These are phyloP conservation scores for Curvularia verruculosa DNA, from an alignment of 2,329 filamentous ascomycete genomes.

Conservation along the genomic window DNA sequence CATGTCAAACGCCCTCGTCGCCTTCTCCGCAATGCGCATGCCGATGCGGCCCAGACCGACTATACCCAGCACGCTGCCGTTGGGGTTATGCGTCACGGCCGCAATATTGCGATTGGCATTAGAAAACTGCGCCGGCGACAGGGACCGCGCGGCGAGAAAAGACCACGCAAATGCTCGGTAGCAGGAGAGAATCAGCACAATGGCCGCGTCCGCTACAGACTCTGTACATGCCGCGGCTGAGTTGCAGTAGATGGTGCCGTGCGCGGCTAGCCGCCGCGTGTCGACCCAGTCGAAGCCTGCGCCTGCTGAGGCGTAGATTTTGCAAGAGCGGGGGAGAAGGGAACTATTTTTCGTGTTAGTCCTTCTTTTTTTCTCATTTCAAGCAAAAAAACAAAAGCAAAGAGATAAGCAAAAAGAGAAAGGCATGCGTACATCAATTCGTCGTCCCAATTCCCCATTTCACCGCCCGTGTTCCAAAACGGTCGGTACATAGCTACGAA, in stretches of 20 bases:
- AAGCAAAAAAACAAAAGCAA: neutral
- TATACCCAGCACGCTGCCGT: slow-evolving; percentile 66
- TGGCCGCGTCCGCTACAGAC: slow-evolving; percentile 73
- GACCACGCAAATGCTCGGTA: slow-evolving; percentile 74
- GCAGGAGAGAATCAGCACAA: slow-evolving; percentile 70
- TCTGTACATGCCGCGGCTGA: slow-evolving; percentile 72
- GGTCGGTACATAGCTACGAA: slow-evolving; percentile 61
- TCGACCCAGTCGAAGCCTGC: slow-evolving; percentile 70
- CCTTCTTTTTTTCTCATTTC: neutral
- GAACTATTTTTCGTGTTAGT: neutral
- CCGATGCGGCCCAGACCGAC: slow-evolving; percentile 70
- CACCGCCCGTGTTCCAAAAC: slow-evolving; percentile 69
- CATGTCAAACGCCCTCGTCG: slow-evolving; percentile 68
- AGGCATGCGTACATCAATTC: slow-evolving; percentile 57
- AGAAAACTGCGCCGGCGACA: slow-evolving; percentile 56
- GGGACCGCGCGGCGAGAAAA: slow-evolving; percentile 60
- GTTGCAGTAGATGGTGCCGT: slow-evolving; percentile 75
- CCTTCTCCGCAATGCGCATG: slow-evolving; percentile 62
- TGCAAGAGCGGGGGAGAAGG: slow-evolving; percentile 58
- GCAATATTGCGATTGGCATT: slow-evolving; percentile 67
- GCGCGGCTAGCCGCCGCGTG: slow-evolving; percentile 64
- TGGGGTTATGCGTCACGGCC: slow-evolving; percentile 67
- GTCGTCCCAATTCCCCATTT: slow-evolving; percentile 68
- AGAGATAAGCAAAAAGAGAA: neutral
- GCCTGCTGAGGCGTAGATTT: slow-evolving; percentile 65